Evolutionary conservation across 2,329 filamentous ascomycete species (phyloP).

Genomic region (Trichoderma asperellum): DNA sequence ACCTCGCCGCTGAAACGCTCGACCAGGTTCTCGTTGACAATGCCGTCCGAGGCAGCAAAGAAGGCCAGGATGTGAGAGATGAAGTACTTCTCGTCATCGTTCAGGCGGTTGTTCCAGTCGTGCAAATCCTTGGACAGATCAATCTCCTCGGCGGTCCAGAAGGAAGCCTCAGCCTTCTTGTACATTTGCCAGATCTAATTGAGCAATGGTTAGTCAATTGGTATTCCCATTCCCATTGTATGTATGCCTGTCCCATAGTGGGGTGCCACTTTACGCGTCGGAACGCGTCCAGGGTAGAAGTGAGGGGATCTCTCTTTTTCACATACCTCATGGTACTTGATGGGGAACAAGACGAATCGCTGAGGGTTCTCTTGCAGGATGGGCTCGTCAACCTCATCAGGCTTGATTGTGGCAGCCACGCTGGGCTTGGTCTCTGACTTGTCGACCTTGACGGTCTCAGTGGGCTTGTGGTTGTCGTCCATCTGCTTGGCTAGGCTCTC

Average conservation of each 20-base stretch:
- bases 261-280: conserved; percentile 70
- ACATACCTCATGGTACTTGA: conserved; percentile 98
- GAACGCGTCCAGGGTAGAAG: conserved; percentile 44
- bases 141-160: conserved; percentile 99
- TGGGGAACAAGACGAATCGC: conserved; percentile 96
- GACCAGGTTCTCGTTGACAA: conserved; percentile 98
- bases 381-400: conserved; percentile 81
- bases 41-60: conserved; percentile 98
- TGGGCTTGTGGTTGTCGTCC: conserved; percentile 64
- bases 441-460: conserved; percentile 48
- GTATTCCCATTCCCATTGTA: not conserved
- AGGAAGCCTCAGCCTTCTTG: conserved; percentile 99
- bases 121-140: conserved; percentile 98
- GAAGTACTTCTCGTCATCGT: conserved; percentile 97
- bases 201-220: conserved; percentile 44
- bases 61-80: conserved; percentile 98
- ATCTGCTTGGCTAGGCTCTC: conserved; percentile 58
- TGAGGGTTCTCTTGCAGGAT: conserved; percentile 93
- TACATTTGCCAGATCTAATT: conserved; percentile 99
- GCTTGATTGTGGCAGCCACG: conserved; percentile 59
- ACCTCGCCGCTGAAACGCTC: conserved; percentile 98
- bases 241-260: conserved; percentile 19
- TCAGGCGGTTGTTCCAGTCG: conserved; percentile 98
- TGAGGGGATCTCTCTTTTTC: conserved; percentile 20
- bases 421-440: conserved; percentile 35